phyloP scores from a whole-genome alignment of 441 rosid genomes.

The Macaranga tanarius region DNA sequence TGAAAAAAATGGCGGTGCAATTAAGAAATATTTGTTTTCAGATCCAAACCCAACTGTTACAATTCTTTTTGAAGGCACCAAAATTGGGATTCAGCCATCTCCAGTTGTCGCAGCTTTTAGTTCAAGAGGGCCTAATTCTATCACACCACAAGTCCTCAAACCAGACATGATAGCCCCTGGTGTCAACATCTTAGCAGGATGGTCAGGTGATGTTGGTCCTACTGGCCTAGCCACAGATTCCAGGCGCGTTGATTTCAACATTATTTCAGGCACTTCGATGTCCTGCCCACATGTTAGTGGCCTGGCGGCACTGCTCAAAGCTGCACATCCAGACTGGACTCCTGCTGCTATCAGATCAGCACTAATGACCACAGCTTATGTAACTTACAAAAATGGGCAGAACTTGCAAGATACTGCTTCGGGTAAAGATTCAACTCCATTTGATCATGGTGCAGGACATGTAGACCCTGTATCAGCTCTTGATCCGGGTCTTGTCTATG shows the following conservation, averaged over 20 bases:
- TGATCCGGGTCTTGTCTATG: slow-evolving; percentile 82
- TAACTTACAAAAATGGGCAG: slow-evolving; percentile 53
- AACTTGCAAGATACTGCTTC: slow-evolving; percentile 54
- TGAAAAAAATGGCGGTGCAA: slow-evolving; percentile 49
- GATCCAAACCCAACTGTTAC: slow-evolving; percentile 50
- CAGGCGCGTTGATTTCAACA: slow-evolving; percentile 72
- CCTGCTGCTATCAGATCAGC: slow-evolving; percentile 86
- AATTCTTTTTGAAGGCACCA: slow-evolving; percentile 66
- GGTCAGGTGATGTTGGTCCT: slow-evolving; percentile 68
- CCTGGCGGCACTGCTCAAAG: slow-evolving; percentile 70
- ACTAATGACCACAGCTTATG: slow-evolving; percentile 88
- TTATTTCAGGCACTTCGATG: slow-evolving; percentile 92
- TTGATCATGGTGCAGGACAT: slow-evolving; percentile 87
- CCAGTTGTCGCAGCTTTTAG: slow-evolving; percentile 95
- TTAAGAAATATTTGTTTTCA: slow-evolving; percentile 46
- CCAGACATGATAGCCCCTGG: slow-evolving; percentile 94
- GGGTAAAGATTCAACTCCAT: slow-evolving; percentile 56
- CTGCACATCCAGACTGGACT: slow-evolving; percentile 84
- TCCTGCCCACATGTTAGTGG: slow-evolving; percentile 97
- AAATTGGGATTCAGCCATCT: slow-evolving; percentile 67
- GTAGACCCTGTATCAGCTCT: slow-evolving; percentile 71
- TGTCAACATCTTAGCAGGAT: slow-evolving; percentile 88
- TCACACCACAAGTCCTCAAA: slow-evolving; percentile 66
- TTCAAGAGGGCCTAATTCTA: slow-evolving; percentile 83
- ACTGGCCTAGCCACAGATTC: slow-evolving; percentile 65